These are phyloP conservation scores for Neopestalotiopsis sp. DNA, from an alignment of 2,329 filamentous ascomycete genomes.

Conservation along the genomic window DNA sequence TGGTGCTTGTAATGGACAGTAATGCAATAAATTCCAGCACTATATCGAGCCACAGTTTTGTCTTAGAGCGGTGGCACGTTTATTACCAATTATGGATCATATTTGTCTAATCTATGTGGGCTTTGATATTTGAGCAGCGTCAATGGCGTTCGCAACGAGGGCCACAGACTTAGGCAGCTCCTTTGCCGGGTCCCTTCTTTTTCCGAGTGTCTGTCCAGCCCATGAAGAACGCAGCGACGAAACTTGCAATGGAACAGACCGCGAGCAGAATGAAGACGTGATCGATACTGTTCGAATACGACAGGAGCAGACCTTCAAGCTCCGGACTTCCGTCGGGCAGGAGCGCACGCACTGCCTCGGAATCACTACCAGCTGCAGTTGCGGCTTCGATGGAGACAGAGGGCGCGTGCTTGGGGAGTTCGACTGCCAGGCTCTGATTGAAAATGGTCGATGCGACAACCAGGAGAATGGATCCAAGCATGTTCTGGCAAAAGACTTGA, in stretches of 20 bases:
- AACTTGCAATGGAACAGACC: conserved; percentile 27
- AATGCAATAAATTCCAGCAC: not conserved
- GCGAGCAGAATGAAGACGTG: conserved; percentile 32
- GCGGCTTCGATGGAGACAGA: conserved; percentile 29
- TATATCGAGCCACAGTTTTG: not conserved
- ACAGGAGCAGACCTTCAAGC: conserved; percentile 28
- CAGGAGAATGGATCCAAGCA: conserved; percentile 30
- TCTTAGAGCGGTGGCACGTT: not conserved
- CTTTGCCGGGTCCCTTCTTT: conserved; percentile 5
- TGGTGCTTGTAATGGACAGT: not conserved
- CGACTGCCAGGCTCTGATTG: conserved; percentile 28
- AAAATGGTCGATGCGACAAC: conserved; percentile 36
- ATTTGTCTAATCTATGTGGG: not conserved
- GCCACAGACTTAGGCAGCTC: not conserved
- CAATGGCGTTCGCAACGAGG: not conserved
- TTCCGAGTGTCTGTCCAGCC: conserved; percentile 29
- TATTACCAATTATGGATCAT: not conserved
- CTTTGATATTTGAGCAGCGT: not conserved
- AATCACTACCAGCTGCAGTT: conserved; percentile 33
- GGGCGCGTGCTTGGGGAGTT: conserved; percentile 28
- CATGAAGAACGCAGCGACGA: conserved; percentile 34
- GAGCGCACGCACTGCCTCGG: conserved; percentile 32
- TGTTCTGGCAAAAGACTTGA: conserved; percentile 34
- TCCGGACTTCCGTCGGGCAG: conserved; percentile 31
- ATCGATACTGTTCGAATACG: conserved; percentile 30